These are phyloP conservation scores for Solanum sitiens DNA, from an alignment of 257 asterid genomes.

Conservation along the genomic window DNA sequence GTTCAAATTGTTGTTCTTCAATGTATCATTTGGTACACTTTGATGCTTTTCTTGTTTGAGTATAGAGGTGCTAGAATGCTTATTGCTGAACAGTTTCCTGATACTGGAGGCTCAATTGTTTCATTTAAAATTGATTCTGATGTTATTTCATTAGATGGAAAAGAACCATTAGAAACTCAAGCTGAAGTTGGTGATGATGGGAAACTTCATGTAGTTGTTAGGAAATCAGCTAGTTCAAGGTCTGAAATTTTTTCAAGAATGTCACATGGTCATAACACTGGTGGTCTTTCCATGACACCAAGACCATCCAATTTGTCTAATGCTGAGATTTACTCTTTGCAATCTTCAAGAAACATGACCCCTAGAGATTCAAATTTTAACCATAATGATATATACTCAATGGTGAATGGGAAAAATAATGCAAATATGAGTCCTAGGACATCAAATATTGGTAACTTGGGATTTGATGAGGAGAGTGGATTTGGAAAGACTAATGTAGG, in stretches of 20 bases:
- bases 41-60: constrained; percentile 60
- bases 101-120: constrained; percentile 44
- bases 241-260: constrained; percentile 44
- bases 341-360: constrained; percentile 54
- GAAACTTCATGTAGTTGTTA: constrained; percentile 51
- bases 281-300: constrained; percentile 42
- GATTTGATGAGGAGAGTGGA: constrained; percentile 47
- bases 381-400: constrained; percentile 41
- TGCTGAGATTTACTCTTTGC: constrained; percentile 63
- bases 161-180: constrained; percentile 46
- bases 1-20: constrained; percentile 62
- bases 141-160: constrained; percentile 45
- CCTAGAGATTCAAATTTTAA: constrained; percentile 57
- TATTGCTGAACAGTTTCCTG: constrained; percentile 67
- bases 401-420: constrained; percentile 34
- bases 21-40: constrained; percentile 66
- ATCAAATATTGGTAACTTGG: constrained; percentile 34
- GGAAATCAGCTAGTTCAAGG: constrained; percentile 49
- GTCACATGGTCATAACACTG: constrained; percentile 27
- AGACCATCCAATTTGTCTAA: constrained; percentile 52
- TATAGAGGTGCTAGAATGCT: constrained; percentile 54
- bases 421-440: constrained; percentile 33
- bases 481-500: neutral
- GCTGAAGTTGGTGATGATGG: constrained; percentile 68
- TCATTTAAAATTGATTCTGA: constrained; percentile 59